A percentile compares a stretch with the other conserved stretches of the same genome.
phyloP scores from a whole-genome alignment of 2,329 filamentous ascomycete species.

The Talaromyces atroroseus region DNA sequence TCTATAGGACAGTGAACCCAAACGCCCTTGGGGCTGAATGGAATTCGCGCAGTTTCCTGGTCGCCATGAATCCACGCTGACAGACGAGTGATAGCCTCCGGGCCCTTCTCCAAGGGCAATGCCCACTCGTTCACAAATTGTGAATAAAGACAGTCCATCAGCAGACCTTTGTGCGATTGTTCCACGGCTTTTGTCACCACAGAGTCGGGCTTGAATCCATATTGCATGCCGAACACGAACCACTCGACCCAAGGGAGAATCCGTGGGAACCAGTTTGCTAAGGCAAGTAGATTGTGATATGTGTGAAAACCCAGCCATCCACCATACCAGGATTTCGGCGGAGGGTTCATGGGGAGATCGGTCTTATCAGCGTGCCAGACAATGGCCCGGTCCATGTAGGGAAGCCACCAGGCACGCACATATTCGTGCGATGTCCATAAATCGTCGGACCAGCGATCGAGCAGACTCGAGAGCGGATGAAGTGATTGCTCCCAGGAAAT shows the following conservation, averaged over 20 bases:
- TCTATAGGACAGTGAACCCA: slow-evolving; percentile 89
- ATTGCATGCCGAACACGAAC: slow-evolving; percentile 97
- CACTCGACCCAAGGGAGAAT: slow-evolving; percentile 86
- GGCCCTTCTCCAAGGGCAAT: slow-evolving; percentile 75
- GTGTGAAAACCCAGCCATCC: slow-evolving; percentile 75
- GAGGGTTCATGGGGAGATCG: slow-evolving; percentile 53
- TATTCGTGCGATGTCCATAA: slow-evolving; percentile 86
- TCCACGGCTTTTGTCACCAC: slow-evolving; percentile 69
- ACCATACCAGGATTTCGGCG: slow-evolving; percentile 72
- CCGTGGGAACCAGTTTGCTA: slow-evolving; percentile 70
- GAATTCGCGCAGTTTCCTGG: slow-evolving; percentile 64
- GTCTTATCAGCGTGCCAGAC: slow-evolving; percentile 86
- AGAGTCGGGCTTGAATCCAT: slow-evolving; percentile 70
- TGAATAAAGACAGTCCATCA: slow-evolving; percentile 98
- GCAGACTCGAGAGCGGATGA: slow-evolving; percentile 61
- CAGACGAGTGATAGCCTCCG: slow-evolving; percentile 76
- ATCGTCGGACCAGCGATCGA: slow-evolving; percentile 64
- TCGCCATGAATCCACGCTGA: slow-evolving; percentile 81
- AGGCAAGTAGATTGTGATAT: slow-evolving; percentile 84
- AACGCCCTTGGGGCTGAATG: slow-evolving; percentile 70
- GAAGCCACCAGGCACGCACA: slow-evolving; percentile 95
- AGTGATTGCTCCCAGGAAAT: slow-evolving; percentile 81
- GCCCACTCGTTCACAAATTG: slow-evolving; percentile 99
- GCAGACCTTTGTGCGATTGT: slow-evolving; percentile 69
- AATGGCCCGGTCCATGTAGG: slow-evolving; percentile 81